These are phyloP conservation scores for Mercurialis annua DNA, from an alignment of 345 rosid species.

Conservation along the genomic window DNA sequence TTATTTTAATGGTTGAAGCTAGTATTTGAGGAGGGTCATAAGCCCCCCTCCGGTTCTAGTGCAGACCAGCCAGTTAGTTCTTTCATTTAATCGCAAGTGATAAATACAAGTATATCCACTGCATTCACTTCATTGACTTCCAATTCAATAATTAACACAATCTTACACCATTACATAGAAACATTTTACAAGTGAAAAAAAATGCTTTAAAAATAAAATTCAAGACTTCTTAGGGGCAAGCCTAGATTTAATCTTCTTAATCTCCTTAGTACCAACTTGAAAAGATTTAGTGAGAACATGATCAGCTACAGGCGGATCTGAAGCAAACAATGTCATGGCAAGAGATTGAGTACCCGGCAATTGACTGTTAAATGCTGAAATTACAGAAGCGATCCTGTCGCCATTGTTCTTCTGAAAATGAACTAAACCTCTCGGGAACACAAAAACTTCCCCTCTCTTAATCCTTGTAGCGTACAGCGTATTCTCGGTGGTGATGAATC, in stretches of 20 bases:
- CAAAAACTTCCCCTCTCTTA: conserved; percentile 21
- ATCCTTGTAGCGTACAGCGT: conserved; percentile 19
- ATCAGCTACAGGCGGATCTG: conserved; percentile 23
- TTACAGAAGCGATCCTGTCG: conserved; percentile 16
- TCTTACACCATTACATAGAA: neutral
- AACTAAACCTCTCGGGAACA: conserved; percentile 28
- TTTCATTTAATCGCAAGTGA: neutral
- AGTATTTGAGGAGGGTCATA: no score
- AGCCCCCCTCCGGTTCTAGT: no score
- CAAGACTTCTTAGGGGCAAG: conserved; percentile 30
- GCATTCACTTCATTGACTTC: neutral
- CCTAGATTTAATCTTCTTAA: conserved; percentile 29
- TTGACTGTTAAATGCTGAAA: conserved; percentile 30
- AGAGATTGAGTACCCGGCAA: conserved; percentile 31
- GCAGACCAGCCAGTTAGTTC: no score
- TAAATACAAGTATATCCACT: neutral
- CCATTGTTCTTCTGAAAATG: conserved; percentile 32
- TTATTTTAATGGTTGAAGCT: no score
- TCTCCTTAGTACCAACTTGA: conserved; percentile 30
- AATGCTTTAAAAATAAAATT: neutral
- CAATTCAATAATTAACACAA: neutral
- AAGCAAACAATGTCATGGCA: conserved; percentile 19
- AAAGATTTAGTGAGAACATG: conserved; percentile 27
- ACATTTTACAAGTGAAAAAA: neutral
- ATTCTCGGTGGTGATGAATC: conserved; percentile 29